phyloP scores from a whole-genome alignment of 208 protist genomes.

The Trypanosoma theileri region DNA sequence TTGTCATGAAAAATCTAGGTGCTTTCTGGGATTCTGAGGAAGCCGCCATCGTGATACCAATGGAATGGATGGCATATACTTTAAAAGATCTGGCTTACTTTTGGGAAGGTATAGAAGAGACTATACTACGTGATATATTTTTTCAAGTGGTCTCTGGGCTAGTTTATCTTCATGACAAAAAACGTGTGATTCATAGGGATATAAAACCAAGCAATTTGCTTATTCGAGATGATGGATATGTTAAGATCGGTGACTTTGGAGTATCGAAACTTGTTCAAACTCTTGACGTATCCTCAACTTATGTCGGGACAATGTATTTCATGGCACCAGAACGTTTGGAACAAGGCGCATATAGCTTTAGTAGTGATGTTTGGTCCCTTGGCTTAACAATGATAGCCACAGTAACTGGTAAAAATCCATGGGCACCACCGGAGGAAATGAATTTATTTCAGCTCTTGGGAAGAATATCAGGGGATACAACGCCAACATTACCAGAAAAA shows the following conservation, averaged over 20 bases:
- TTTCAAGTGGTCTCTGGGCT: slow-evolving; percentile 87
- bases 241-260: slow-evolving; percentile 94
- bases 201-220: slow-evolving; percentile 98
- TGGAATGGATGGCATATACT: slow-evolving; percentile 92
- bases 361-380: slow-evolving; percentile 92
- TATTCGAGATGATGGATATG: slow-evolving; percentile 87
- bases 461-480: slow-evolving; percentile 78
- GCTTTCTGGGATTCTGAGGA: slow-evolving; percentile 88
- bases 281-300: slow-evolving; percentile 85
- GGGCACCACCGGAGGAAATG: slow-evolving; percentile 85
- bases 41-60: slow-evolving; percentile 82
- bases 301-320: slow-evolving; percentile 94
- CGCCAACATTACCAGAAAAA: slow-evolving; percentile 61
- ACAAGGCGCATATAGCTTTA: slow-evolving; percentile 89
- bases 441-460: slow-evolving; percentile 84
- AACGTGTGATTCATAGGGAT: slow-evolving; percentile 94
- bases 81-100: slow-evolving; percentile 81
- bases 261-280: slow-evolving; percentile 90
- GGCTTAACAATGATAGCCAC: slow-evolving; percentile 87
- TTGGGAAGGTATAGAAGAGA: slow-evolving; percentile 81
- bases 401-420: slow-evolving; percentile 82
- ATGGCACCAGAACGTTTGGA: slow-evolving; percentile 93
- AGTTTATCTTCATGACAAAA: slow-evolving; percentile 81
- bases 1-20: slow-evolving; percentile 89
- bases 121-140: slow-evolving; percentile 75